Base-by-base conservation (phyloP, 2,329 filamentous ascomycete species). In the Penicillium olsonii region DNA sequence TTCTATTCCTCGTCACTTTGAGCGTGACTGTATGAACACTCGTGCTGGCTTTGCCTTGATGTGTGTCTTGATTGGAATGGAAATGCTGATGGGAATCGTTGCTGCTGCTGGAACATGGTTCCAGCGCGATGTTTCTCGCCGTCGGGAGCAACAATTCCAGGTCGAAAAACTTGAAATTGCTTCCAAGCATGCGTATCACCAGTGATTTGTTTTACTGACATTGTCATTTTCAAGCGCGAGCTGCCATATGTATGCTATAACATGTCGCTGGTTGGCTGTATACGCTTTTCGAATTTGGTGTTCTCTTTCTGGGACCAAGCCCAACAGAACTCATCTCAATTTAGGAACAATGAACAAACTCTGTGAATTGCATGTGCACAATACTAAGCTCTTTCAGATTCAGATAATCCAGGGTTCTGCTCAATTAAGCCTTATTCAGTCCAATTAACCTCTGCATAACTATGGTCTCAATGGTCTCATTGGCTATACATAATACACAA, bases 11-110 rank as follows among this genome's bases (percentile, higher is more conserved):
- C 50, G 55, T 4, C 57, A 68, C 22, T 76, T 76, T 47, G 54
- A 60, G 4, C 61, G 70, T 2, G 61, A 75, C 38, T 76, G 74
- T 48, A 48, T 52, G 11, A 66, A 69, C 31, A 72, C 65, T 5
- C 61, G 63, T 7, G 71, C 68, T 1, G 67, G 63, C 0, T 69
- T 72, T 37, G 62, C 63, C 0, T 44, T 76, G 12, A 61, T 74
- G 38, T 66, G 66, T 26, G 34, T 67, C 7, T 48, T 70, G 14
- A 53, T 73, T 27, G 68, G 66, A 4, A 41, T 73, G 33, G 66
- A 72, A 48, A 57, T 68, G 24, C 37, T 66, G 14, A 64, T 72
- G 62, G 65, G 67, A 11, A 34, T 62, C 52, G 60, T 61, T 42
- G 64, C 67, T 43, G 55, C 54, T 33, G 49, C 60, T 24, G 68